These are phyloP conservation scores for Cyphellophora attinorum DNA, from an alignment of 2,329 filamentous ascomycete genomes.

Conservation along the genomic window DNA sequence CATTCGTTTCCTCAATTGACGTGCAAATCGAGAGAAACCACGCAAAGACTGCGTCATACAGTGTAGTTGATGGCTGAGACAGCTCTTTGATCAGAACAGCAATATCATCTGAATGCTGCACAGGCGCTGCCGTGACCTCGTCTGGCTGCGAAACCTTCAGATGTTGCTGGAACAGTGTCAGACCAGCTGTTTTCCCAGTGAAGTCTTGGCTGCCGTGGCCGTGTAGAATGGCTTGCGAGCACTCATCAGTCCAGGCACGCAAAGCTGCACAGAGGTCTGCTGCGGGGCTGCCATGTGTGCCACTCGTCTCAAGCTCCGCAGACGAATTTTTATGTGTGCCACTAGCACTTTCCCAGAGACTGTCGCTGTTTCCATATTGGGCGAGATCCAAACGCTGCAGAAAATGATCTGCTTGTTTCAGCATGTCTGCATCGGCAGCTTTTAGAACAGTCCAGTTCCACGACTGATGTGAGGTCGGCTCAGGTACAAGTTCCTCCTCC, in stretches of 20 bases:
- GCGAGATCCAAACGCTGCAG: conserved; percentile 41
- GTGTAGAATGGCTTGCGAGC: conserved; percentile 33
- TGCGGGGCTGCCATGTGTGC: conserved; percentile 19
- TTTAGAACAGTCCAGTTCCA: conserved; percentile 42
- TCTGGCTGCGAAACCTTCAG: conserved; percentile 37
- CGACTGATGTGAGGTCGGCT: conserved; percentile 24
- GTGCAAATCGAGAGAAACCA: conserved; percentile 44
- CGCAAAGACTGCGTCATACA: conserved; percentile 42
- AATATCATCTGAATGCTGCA: conserved; percentile 29
- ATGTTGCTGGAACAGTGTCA: conserved; percentile 47
- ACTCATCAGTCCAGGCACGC: conserved; percentile 36
- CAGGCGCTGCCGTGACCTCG: conserved; percentile 26
- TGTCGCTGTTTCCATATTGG: conserved; percentile 1
- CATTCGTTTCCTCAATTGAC: not conserved
- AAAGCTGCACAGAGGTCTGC: conserved; percentile 35
- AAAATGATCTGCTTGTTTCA: conserved; percentile 42
- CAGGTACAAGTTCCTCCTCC: conserved; percentile 39
- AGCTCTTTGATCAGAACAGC: conserved; percentile 32
- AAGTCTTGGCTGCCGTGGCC: conserved; percentile 40
- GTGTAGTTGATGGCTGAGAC: conserved; percentile 38
- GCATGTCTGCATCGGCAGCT: conserved; percentile 49
- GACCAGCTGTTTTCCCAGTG: conserved; percentile 38
- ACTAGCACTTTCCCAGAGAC: not conserved
- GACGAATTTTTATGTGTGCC: not conserved
- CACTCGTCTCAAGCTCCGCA: not conserved